phyloP scores from a whole-genome alignment of 2,329 filamentous ascomycete species.

The Fusarium nisikadoi region DNA sequence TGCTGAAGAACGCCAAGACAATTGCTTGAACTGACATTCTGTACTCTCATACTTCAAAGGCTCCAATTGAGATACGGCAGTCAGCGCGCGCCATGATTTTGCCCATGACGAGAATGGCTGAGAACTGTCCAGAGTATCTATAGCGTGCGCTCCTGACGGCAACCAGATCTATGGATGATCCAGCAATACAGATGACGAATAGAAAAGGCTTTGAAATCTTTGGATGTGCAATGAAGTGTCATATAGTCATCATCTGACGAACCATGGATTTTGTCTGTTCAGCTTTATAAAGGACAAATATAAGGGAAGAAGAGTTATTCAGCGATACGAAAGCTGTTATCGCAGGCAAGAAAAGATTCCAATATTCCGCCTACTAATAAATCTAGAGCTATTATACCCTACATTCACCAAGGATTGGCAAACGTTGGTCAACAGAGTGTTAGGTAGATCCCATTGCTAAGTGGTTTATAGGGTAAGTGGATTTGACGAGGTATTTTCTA shows the following conservation, averaged over 20 bases:
- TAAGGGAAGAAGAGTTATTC: too few species aligned
- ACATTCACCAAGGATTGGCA: background rate
- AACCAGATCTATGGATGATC: rapidly evolving
- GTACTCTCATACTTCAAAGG: background rate
- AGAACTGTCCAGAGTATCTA: background rate
- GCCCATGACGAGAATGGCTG: background rate
- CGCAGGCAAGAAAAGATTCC: too few species aligned
- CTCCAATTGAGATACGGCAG: background rate
- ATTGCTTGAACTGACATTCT: background rate
- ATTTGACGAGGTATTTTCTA: background rate
- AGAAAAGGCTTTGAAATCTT: too few species aligned
- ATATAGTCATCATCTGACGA: too few species aligned
- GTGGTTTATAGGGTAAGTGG: background rate
- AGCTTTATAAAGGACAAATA: too few species aligned
- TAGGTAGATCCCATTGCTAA: background rate
- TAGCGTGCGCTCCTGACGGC: background rate
- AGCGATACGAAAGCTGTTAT: too few species aligned
- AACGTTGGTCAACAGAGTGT: too few species aligned
- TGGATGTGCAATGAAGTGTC: too few species aligned
- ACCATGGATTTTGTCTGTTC: too few species aligned
- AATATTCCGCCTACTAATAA: rapidly evolving
- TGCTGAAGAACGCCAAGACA: background rate
- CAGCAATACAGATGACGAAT: background rate
- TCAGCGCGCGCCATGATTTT: background rate
- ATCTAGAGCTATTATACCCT: rapidly evolving